These are phyloP conservation scores for Cladosporium austrohemisphaericum DNA, from an alignment of 2,329 filamentous ascomycete species.

Conservation along the genomic window DNA sequence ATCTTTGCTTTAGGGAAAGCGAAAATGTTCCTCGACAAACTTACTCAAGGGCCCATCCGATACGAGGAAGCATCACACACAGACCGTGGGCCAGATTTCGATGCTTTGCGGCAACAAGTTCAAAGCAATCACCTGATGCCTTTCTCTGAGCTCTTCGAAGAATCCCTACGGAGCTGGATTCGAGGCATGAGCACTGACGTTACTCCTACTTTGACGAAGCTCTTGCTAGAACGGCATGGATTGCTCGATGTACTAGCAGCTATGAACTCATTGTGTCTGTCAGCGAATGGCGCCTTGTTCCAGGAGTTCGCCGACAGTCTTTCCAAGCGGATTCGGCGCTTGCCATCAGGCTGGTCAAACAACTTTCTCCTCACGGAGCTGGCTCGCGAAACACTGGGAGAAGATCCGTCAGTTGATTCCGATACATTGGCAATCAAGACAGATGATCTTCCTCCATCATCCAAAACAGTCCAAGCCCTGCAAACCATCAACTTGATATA, in stretches of 20 bases:
- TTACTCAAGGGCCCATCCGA: slow-evolving; percentile 50
- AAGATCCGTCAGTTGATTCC: slow-evolving; percentile 55
- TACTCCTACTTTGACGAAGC: slow-evolving; percentile 60
- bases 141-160: slow-evolving; percentile 70
- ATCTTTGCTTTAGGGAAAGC: slow-evolving; percentile 89
- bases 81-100: slow-evolving; percentile 16
- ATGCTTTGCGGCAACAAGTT: neutral
- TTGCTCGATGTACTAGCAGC: slow-evolving; percentile 63
- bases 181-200: slow-evolving; percentile 68
- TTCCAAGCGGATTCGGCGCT: slow-evolving; percentile 68
- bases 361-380: slow-evolving; percentile 75
- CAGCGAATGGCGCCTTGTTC: slow-evolving; percentile 66
- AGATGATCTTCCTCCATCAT: slow-evolving; percentile 34
- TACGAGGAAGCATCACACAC: slow-evolving; percentile 6
- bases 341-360: slow-evolving; percentile 67
- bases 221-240: slow-evolving; percentile 66
- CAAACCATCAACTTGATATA: slow-evolving; percentile 20
- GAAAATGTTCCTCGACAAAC: slow-evolving; percentile 73
- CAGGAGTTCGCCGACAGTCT: slow-evolving; percentile 64
- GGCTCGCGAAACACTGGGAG: slow-evolving; percentile 67
- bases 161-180: slow-evolving; percentile 72
- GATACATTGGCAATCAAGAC: slow-evolving; percentile 39
- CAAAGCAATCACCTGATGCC: slow-evolving; percentile 39
- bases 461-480: slow-evolving; percentile 17
- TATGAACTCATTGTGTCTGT: slow-evolving; percentile 71